Evolutionary conservation across 2,329 filamentous ascomycete species (phyloP), one percentile per base, ranked within the genome.

Genomic region (Hysterium pulicare): DNA sequence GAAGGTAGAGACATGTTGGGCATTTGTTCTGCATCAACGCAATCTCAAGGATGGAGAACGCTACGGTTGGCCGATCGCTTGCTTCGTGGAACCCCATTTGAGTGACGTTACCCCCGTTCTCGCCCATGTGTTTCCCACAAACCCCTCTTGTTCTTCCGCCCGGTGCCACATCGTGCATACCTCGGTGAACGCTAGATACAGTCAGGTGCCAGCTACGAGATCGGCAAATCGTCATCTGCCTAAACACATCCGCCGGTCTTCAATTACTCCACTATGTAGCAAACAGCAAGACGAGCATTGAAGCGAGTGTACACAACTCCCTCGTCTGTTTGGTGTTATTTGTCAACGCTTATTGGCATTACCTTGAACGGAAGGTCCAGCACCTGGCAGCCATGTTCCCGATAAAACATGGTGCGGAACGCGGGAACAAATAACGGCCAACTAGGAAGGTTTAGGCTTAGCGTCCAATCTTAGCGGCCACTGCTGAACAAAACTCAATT

Each of bases 371-470:
- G n/a, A n/a, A n/a, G n/a, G n/a, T n/a, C n/a, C n/a, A n/a, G n/a
- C n/a, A n/a, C n/a, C n/a, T n/a, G n/a, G n/a, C n/a, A n/a, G n/a
- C n/a, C n/a, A n/a, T n/a, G n/a, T n/a, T n/a, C n/a, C n/a, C n/a
- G 44, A 46, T 39, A n/a, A 40, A 40, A 38, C 40, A 36, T 44
- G 36, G 24, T 38, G 19, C 38, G 20, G 9, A 7, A 46, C n/a
- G n/a, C n/a, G n/a, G n/a, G n/a, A n/a, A n/a, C n/a, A n/a, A n/a
- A n/a, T n/a, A 46, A 47, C 32, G 42, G 22, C 36, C 40, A 30
- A 46, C 52, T 53, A 55, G 46, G 35, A 32, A 40, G 10, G 16
- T 48, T 45, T 32, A 31, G 39, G 45, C 15, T 44, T 45, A 45
- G 44, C 35, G 34, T 20, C n/a, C 39, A 34, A 46, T 53, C 53